Evolutionary conservation across 2,329 filamentous ascomycete genomes (phyloP), one percentile per base, ranked within the genome.

Genomic region (Talaromyces sp.): DNA sequence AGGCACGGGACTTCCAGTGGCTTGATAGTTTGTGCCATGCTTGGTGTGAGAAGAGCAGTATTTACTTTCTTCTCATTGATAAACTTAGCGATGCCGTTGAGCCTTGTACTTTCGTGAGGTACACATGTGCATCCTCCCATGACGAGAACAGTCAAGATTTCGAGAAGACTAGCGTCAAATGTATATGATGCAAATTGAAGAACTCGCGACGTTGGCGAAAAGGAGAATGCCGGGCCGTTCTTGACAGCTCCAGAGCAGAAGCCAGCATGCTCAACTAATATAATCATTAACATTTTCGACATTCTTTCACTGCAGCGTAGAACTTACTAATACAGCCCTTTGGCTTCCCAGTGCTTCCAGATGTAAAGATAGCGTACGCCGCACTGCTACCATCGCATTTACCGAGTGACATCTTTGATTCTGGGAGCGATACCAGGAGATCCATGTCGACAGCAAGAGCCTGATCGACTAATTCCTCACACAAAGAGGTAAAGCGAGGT

Each of bases 321-420:
- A 1, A 84, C 85, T 62, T 89, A 86, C 49, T 66, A n/a, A 87
- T 84, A 22, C 89, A 84, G 2, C 87, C 88, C 62, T 86, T 86
- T 1, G 75, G 75, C 5, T 73, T 76, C 24, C 82, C 82, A 1
- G 85, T 84, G 9, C 84, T 85, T 0, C 84, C 84, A 10, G 83
- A 84, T 0, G 83, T 85, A 68, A 90, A 87, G 11, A 90, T 83
- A 3, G 88, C 81, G 71, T 88, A 90, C 1, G 88, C 75, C 3
- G 87, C 69, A 37, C 22, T 39, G 22, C 56, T 45, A 8, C 49
- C 3, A 45, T 61, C 58, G 11, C 35, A 14, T 37, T 50, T 47
- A 10, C 22, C 52, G 33, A 61, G 39, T 31, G 39, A 13, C 1
- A 3, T 57, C 16, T 24, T 54, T n/a, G 57, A 10, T 24, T 45